Percentiles rank a stretch among this genome's conserved stretches.
Evolutionary conservation across 2,329 filamentous ascomycete species (phyloP).

Genomic region (Tolypocladium tropicale): DNA sequence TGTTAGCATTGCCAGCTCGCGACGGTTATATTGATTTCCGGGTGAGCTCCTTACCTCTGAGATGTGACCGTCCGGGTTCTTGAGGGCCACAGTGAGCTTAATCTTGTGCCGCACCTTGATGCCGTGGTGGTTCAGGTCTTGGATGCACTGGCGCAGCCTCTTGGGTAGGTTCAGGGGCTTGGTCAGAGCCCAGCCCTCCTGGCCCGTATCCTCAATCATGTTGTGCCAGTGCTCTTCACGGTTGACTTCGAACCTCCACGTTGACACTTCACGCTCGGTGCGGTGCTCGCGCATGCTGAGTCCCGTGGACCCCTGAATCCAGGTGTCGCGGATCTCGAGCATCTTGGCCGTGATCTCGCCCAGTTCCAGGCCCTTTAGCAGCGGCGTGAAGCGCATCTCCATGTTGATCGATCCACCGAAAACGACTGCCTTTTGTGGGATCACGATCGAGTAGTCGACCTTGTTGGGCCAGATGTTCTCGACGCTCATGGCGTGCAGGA

Average conservation of each 20-base stretch:
- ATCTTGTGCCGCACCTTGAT: slow-evolving; percentile 92
- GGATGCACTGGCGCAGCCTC: slow-evolving; percentile 71
- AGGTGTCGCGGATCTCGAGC: slow-evolving; percentile 66
- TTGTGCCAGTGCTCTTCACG: slow-evolving; percentile 58
- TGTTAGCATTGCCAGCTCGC: not conserved
- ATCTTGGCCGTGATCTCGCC: slow-evolving; percentile 75
- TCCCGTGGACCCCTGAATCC: slow-evolving; percentile 34
- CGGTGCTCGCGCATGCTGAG: slow-evolving; percentile 47
- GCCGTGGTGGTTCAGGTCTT: slow-evolving; percentile 78
- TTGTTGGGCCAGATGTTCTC: slow-evolving; percentile 98
- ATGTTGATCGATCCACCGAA: slow-evolving; percentile 81
- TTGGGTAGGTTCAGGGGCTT: slow-evolving; percentile 65
- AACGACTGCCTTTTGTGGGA: slow-evolving; percentile 87
- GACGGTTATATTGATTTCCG: not conserved
- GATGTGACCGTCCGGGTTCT: slow-evolving; percentile 89
- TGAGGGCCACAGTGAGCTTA: slow-evolving; percentile 79
- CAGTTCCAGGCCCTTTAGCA: slow-evolving; percentile 80
- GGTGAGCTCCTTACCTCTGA: slow-evolving; percentile 56
- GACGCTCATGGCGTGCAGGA: slow-evolving; percentile 84
- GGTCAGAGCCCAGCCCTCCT: slow-evolving; percentile 54
- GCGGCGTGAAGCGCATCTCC: slow-evolving; percentile 76
- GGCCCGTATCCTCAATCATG: slow-evolving; percentile 55
- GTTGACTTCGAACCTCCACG: slow-evolving; percentile 44
- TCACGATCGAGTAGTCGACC: slow-evolving; percentile 87
- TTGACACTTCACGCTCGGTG: slow-evolving; percentile 52